These are phyloP conservation scores for Botrytis medusae DNA, from an alignment of 2,329 filamentous ascomycete species.

Conservation along the genomic window DNA sequence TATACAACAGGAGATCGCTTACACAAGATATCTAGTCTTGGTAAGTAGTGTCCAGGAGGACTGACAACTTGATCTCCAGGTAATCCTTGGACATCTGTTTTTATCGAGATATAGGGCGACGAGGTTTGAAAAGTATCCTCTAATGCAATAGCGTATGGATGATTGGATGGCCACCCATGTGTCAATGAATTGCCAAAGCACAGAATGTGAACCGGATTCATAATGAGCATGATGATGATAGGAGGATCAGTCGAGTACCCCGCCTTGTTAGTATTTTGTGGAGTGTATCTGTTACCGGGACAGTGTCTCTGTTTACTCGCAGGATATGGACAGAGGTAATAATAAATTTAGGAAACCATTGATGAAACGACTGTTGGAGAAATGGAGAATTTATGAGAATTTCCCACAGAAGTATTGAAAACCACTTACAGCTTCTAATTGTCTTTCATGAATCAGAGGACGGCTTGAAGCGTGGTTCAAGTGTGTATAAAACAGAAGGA, in stretches of 20 bases:
- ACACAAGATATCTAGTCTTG: constrained; percentile 41
- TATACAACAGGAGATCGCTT: constrained; percentile 27
- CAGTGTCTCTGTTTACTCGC: constrained; percentile 7
- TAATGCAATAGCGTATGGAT: constrained; percentile 56
- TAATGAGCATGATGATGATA: constrained; percentile 29
- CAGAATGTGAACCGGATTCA: constrained; percentile 32
- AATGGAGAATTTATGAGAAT: not conserved
- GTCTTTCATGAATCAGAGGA: not conserved
- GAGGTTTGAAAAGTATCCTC: constrained; percentile 47
- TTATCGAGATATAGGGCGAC: constrained; percentile 47
- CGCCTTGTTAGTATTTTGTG: not conserved
- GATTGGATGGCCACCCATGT: constrained; percentile 49
- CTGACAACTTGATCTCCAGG: constrained; percentile 52
- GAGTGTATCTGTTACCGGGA: not conserved
- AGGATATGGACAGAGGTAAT: not conserved
- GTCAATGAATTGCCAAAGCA: constrained; percentile 49
- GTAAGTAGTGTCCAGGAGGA: constrained; percentile 35
- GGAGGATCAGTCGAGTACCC: not conserved
- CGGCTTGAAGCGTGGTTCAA: not conserved
- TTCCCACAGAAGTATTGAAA: too few relatives aligned
- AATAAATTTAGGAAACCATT: not conserved
- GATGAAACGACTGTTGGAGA: not conserved
- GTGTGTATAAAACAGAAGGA: not conserved
- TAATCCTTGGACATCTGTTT: constrained; percentile 49
- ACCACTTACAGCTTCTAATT: too few relatives aligned